Percentiles rank a stretch among this genome's conserved stretches.
Conservation (phyloP, 805 yeast genomes). For the Ogataea paraovalis region DNA sequence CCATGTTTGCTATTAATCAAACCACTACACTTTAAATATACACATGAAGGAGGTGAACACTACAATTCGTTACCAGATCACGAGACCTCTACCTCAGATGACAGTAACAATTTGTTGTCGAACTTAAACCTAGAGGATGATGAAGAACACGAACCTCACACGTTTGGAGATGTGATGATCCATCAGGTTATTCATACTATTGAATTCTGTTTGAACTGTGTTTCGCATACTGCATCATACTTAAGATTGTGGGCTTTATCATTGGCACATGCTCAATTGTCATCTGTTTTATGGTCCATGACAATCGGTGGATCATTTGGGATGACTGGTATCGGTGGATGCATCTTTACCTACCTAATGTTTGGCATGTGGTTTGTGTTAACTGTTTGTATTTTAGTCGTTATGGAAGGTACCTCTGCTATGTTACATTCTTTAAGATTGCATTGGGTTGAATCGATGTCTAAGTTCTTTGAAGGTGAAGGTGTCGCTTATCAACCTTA, state of each 20-base stretch:
- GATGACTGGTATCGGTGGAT: conserved; percentile 59
- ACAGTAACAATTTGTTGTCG: conserved; percentile 32
- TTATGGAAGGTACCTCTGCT: conserved; percentile 99
- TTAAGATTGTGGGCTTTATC: conserved; percentile 96
- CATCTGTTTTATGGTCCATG: conserved; percentile 95
- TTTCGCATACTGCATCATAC: conserved; percentile 97
- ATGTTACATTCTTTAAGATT: conserved; percentile 98
- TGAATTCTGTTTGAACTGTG: conserved; percentile 95
- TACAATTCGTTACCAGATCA: conserved; percentile 39
- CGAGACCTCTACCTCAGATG: conserved; percentile 20
- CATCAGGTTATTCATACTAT: conserved; percentile 97
- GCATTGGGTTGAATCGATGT: conserved; percentile 99
- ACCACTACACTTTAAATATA: conserved; percentile 53
- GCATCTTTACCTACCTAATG: conserved; percentile 67
- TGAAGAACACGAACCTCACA: conserved; percentile 54
- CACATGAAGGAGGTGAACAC: conserved; percentile 51
- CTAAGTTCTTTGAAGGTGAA: conserved; percentile 96
- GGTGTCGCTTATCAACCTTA: conserved; percentile 92
- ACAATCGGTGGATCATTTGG: conserved; percentile 79
- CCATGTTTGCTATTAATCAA: conserved; percentile 87
- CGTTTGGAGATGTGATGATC: conserved; percentile 91
- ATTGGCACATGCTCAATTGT: conserved; percentile 93
- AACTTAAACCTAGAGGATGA: conserved; percentile 40
- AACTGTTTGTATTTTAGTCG: conserved; percentile 85
- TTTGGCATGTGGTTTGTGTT: conserved; percentile 94